Evolutionary conservation across 179 eudicot genomes (phyloP).

Genomic region (Beta macrorhiza): DNA sequence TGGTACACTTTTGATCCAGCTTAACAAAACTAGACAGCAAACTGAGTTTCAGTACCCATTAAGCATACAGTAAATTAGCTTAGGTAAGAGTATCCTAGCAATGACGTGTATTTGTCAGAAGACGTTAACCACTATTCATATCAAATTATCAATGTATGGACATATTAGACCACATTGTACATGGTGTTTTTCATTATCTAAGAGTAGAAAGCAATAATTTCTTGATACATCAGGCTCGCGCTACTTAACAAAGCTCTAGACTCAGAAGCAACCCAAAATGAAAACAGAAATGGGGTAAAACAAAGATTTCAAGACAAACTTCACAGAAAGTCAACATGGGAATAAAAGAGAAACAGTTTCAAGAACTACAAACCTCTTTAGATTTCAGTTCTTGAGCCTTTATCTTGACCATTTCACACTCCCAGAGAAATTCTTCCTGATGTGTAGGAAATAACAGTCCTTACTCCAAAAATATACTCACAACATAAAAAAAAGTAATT

Average conservation of each 20-base stretch:
- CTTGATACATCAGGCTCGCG: too few relatives aligned
- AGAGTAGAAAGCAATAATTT: not conserved
- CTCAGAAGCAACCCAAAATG: too few relatives aligned
- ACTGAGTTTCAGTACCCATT: too few relatives aligned
- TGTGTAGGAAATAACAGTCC: conserved; percentile 6
- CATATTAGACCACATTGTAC: not conserved
- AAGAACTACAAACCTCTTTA: conserved; percentile 66
- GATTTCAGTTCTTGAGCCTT: conserved; percentile 97
- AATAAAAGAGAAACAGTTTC: not conserved
- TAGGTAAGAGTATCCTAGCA: too few relatives aligned
- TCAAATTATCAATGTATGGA: not conserved
- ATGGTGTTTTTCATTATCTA: not conserved
- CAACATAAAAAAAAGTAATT: too few relatives aligned
- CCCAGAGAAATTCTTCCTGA: conserved; percentile 97
- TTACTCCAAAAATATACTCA: not conserved
- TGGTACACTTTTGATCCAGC: too few relatives aligned
- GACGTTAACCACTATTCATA: not conserved
- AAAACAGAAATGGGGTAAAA: not conserved
- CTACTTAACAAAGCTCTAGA: too few relatives aligned
- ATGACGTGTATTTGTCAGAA: not conserved
- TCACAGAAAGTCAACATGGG: not conserved
- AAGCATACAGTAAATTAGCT: too few relatives aligned
- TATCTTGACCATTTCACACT: conserved; percentile 94
- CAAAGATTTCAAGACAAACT: not conserved
- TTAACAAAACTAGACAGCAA: too few relatives aligned